These are phyloP conservation scores for Phytophthora pini DNA, from an alignment of 352 stramenopile species.

Conservation along the genomic window DNA sequence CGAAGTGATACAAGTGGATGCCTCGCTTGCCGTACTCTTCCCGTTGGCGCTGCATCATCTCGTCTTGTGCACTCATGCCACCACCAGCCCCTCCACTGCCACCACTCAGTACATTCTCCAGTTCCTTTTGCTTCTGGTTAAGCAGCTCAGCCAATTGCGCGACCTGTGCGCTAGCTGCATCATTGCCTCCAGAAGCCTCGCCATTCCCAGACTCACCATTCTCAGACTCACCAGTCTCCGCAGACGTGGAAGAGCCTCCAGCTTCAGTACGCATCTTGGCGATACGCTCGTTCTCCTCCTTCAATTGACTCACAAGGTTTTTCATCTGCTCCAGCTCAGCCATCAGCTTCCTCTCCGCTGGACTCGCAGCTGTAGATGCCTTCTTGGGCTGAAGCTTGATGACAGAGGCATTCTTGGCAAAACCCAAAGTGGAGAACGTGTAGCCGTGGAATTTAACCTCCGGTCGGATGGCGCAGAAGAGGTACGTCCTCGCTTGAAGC, in stretches of 20 bases:
- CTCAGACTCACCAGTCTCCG: conserved; percentile 2
- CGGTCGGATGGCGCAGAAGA: conserved; percentile 94
- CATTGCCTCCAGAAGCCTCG: conserved; percentile 36
- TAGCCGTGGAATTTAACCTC: conserved; percentile 94
- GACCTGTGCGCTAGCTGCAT: conserved; percentile 39
- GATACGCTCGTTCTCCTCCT: conserved; percentile 85
- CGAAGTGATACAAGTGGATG: conserved; percentile 91
- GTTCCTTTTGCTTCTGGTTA: conserved; percentile 73
- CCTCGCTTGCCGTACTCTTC: conserved; percentile 93
- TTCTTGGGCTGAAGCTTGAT: conserved; percentile 97
- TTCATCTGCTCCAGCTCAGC: conserved; percentile 95
- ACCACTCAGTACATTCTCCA: conserved; percentile 70
- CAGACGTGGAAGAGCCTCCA: conserved; percentile 19
- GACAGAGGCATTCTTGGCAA: conserved; percentile 94
- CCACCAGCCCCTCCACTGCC: conserved; percentile 44
- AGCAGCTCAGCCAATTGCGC: conserved; percentile 73
- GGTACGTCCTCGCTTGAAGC: conserved; percentile 92
- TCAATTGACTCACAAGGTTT: conserved; percentile 80
- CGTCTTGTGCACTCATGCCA: conserved; percentile 71
- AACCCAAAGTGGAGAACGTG: conserved; percentile 94
- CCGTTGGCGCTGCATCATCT: conserved; percentile 87
- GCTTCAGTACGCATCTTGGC: conserved; percentile 52
- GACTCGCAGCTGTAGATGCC: conserved; percentile 86
- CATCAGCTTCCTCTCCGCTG: conserved; percentile 94
- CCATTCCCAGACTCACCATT: conserved; percentile 12